Evolutionary conservation across 2,329 filamentous ascomycete genomes (phyloP).

Genomic region (Exophiala sp.): DNA sequence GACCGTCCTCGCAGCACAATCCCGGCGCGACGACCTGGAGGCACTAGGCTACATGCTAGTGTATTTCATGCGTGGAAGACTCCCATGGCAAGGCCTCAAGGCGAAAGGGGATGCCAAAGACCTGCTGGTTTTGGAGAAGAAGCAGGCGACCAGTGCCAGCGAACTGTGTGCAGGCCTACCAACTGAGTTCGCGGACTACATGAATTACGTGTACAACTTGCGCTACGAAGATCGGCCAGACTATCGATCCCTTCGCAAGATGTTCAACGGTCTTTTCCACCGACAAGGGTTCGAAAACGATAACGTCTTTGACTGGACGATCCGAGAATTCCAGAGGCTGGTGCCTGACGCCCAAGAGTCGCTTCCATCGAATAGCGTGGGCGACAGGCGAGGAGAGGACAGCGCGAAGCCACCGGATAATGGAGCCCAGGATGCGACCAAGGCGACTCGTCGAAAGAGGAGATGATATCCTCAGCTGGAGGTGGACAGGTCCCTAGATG

Average conservation of each 20-base stretch:
- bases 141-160: constrained; percentile 21
- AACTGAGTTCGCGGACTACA: constrained; percentile 24
- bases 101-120: constrained; percentile 12
- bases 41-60: constrained; percentile 64
- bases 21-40: constrained; percentile 21
- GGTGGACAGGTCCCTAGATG: too few species aligned
- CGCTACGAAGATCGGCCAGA: constrained; percentile 5
- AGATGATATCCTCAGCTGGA: too few species aligned
- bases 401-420: constrained; percentile 5
- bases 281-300: not conserved
- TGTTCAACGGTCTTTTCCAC: constrained; percentile 15
- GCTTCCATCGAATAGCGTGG: constrained; percentile 1
- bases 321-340: not conserved
- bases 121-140: constrained; percentile 24
- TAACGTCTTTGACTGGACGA: not conserved
- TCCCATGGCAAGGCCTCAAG: constrained; percentile 68
- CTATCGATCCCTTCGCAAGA: constrained; percentile 23
- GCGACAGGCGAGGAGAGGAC: constrained; percentile 1
- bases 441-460: too few species aligned
- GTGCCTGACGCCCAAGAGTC: not conserved
- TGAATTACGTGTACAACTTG: constrained; percentile 21
- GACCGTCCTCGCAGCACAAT: constrained; percentile 13
- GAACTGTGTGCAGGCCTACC: constrained; percentile 27
- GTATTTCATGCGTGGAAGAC: constrained; percentile 65
- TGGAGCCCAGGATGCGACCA: too few species aligned